A percentile compares a stretch with the other conserved stretches of the same genome.
These are phyloP conservation scores for Purshia tridentata DNA, from an alignment of 306 rosid species.

Conservation along the genomic window DNA sequence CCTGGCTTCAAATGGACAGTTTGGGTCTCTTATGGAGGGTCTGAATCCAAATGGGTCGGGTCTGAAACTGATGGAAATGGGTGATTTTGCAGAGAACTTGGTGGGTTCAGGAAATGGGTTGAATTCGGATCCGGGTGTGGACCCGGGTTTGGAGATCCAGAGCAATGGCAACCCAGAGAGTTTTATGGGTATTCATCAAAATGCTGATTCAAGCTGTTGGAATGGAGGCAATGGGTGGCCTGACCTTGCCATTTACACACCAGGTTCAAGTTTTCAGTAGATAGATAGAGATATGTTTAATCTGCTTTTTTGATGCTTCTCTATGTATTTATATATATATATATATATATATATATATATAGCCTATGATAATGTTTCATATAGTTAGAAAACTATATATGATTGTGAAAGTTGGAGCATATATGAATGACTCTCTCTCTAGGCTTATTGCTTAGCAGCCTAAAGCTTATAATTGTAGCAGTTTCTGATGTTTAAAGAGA, in stretches of 20 bases:
- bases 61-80: constrained; percentile 49
- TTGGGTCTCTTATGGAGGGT: constrained; percentile 54
- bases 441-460: constrained; percentile 23
- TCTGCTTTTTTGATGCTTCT: constrained; percentile 22
- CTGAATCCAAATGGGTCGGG: constrained; percentile 58
- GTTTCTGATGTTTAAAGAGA: constrained; percentile 36
- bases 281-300: constrained; percentile 16
- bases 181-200: constrained; percentile 53
- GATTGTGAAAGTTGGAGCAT: constrained; percentile 32
- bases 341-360: not conserved
- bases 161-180: constrained; percentile 41
- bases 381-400: constrained; percentile 22
- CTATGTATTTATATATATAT: not conserved
- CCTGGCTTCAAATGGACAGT: constrained; percentile 53
- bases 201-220: constrained; percentile 74
- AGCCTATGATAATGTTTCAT: constrained; percentile 19
- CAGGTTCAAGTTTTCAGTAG: constrained; percentile 74
- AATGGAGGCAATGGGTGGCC: constrained; percentile 71
- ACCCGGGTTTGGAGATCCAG: constrained; percentile 43
- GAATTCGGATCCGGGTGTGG: constrained; percentile 47
- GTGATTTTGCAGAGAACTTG: constrained; percentile 45
- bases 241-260: constrained; percentile 86
- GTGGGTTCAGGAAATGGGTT: constrained; percentile 29
- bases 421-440: constrained; percentile 10
- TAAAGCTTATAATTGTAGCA: constrained; percentile 24